Evolutionary conservation across 2,329 filamentous ascomycete species (phyloP), one percentile per base, ranked within the genome.

Genomic region (Nigrospora osmanthi): DNA sequence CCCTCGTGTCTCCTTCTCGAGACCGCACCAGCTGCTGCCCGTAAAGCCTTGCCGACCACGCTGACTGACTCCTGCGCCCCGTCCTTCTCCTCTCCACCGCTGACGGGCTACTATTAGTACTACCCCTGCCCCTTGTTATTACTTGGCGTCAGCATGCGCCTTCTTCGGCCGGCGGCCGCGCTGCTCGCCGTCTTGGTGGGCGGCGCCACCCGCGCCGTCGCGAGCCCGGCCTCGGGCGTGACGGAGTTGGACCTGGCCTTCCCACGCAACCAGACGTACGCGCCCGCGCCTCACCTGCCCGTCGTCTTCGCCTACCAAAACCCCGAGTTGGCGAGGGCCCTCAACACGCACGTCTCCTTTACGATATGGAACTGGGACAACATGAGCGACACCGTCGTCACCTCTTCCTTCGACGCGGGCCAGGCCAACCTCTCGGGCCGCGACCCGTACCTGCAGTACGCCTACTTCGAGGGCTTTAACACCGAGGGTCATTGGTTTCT

Each of bases 291-390:
- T 13, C 42, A 42, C 3, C 50, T 59, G 23, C 58, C 55, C 28
- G 34, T 59, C 42, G 49, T 58, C 34, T 59, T 59, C 45, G 54
- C 51, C 15, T 33, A 58, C 23, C 52, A 56, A n/a, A 55, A 57
- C 36, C 38, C 51, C 33, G 32, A 46, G 11, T 43, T 44, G 30
- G 35, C 44, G 31, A 40, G 38, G 38, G 46, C 44, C 12, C 35
- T 50, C 17, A 7, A 49, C 4, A 35, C 47, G 2, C 30, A 15
- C 11, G 13, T 50, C 14, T 42, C 40, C 31, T 35, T 42, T 10
- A 28, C 6, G 13, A 28, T 35, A 14, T 28, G 40, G 42, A 38
- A 43, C 38, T 46, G 42, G 36, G 42, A 39, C 28, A 23, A 43
- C 30, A 44, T 35, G 28, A 37, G 31, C 38, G 32, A 45, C 32